Percentiles rank a stretch among this genome's conserved stretches.
These are phyloP conservation scores for Leccinum pallidistipes DNA, from an alignment of 1,284 basidiomycete species.

Conservation along the genomic window DNA sequence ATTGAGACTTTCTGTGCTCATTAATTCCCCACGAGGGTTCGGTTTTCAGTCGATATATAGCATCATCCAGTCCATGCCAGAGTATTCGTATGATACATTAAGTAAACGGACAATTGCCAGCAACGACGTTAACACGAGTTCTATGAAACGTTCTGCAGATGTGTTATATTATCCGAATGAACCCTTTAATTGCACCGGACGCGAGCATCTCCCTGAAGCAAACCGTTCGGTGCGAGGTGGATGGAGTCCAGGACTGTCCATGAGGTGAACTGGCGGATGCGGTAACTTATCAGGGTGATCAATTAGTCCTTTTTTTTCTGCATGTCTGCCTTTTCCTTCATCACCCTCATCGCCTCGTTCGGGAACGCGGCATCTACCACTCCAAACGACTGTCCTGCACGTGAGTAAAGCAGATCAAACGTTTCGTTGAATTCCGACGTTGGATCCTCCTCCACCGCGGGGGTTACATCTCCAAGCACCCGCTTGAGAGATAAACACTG, in stretches of 20 bases:
- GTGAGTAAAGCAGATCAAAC: conserved; percentile 31
- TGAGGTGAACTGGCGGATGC: neutral
- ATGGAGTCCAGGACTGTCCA: neutral
- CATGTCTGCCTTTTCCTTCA: conserved; percentile 11
- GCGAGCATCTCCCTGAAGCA: neutral
- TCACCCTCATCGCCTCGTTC: conserved; percentile 15
- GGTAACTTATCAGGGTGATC: neutral
- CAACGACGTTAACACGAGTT: neutral
- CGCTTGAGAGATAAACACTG: conserved; percentile 27
- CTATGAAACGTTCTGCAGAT: neutral
- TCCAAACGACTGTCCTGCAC: conserved; percentile 16
- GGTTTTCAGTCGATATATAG: neutral
- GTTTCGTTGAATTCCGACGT: conserved; percentile 22
- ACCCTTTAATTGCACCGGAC: neutral
- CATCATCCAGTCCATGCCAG: conserved; percentile 1
- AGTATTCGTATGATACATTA: conserved; percentile 7
- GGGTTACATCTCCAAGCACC: conserved; percentile 14
- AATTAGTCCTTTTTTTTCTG: neutral
- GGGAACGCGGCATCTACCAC: conserved; percentile 28
- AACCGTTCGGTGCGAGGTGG: neutral
- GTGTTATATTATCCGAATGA: neutral
- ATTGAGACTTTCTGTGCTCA: neutral
- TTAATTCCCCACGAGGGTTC: neutral
- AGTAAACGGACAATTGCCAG: conserved; percentile 7
- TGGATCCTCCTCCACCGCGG: conserved; percentile 16